These are phyloP conservation scores for Bothia castanella DNA, from an alignment of 1,284 basidiomycete genomes.

Conservation along the genomic window DNA sequence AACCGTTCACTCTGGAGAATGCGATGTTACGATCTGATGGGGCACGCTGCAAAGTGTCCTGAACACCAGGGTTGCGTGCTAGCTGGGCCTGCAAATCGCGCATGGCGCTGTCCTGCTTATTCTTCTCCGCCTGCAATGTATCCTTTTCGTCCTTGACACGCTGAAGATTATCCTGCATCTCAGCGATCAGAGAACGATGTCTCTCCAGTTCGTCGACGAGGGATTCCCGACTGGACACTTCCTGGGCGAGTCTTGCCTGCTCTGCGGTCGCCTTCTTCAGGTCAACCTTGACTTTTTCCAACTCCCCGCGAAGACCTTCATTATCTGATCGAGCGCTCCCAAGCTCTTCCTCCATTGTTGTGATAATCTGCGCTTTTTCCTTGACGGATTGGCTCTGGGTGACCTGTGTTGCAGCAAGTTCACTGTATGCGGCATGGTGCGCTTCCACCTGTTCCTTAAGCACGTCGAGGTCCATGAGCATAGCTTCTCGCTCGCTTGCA, in stretches of 20 bases:
- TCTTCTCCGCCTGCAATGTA: constrained; percentile 66
- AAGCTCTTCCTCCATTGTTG: constrained; percentile 49
- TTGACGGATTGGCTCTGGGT: constrained; percentile 49
- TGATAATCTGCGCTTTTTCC: constrained; percentile 49
- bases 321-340: constrained; percentile 46
- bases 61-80: constrained; percentile 52
- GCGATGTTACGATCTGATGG: constrained; percentile 52
- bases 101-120: constrained; percentile 58
- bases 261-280: constrained; percentile 55
- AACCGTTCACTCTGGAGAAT: constrained; percentile 53
- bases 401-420: constrained; percentile 47
- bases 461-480: constrained; percentile 51
- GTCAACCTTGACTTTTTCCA: constrained; percentile 55
- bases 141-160: constrained; percentile 80
- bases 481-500: constrained; percentile 35
- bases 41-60: constrained; percentile 40
- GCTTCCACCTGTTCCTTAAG: constrained; percentile 60
- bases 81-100: constrained; percentile 77
- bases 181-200: constrained; percentile 69
- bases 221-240: constrained; percentile 70
- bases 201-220: constrained; percentile 70
- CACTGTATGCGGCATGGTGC: constrained; percentile 57
- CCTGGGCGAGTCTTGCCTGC: constrained; percentile 60
- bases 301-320: constrained; percentile 49
- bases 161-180: constrained; percentile 71